These are phyloP conservation scores for Cyberlindnera subsufficiens DNA, from an alignment of 805 yeast genomes.

Conservation along the genomic window DNA sequence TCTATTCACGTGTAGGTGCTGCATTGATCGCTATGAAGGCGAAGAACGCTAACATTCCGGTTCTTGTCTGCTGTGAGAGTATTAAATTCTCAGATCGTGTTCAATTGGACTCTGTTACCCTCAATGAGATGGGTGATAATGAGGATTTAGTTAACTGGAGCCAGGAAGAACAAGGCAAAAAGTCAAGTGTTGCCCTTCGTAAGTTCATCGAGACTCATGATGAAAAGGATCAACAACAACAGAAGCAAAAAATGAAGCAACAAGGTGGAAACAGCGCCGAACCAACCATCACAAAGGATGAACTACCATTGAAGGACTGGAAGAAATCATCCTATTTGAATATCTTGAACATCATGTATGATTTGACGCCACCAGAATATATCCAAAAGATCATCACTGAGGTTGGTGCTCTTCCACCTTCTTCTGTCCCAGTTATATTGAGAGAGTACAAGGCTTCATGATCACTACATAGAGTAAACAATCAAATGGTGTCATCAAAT, in stretches of 20 bases:
- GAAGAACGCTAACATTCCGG: conserved; percentile 83
- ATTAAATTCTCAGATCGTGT: conserved; percentile 93
- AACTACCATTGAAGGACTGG: conserved; percentile 55
- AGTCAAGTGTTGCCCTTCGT: conserved; percentile 48
- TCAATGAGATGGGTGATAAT: conserved; percentile 82
- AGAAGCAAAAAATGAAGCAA: conserved; percentile 22
- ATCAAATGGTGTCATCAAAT: background rate
- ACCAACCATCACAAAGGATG: conserved; percentile 25
- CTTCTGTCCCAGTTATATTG: conserved; percentile 95
- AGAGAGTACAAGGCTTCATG: conserved; percentile 68
- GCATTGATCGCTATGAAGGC: conserved; percentile 92
- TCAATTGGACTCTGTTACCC: conserved; percentile 92
- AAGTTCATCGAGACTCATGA: conserved; percentile 45
- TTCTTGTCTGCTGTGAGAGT: conserved; percentile 91
- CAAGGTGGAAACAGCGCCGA: conserved; percentile 1
- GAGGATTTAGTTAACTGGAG: conserved; percentile 52
- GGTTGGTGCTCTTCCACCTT: conserved; percentile 92
- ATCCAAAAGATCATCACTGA: conserved; percentile 95
- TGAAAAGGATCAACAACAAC: conserved; percentile 18
- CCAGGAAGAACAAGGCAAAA: conserved; percentile 42
- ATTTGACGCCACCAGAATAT: conserved; percentile 88
- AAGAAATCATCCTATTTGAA: conserved; percentile 55
- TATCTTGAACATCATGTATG: conserved; percentile 83
- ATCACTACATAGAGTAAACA: background rate
- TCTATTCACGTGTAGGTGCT: conserved; percentile 91